Base-by-base conservation (phyloP, 2,329 filamentous ascomycete genomes). In the Aspergillus clavatus region DNA sequence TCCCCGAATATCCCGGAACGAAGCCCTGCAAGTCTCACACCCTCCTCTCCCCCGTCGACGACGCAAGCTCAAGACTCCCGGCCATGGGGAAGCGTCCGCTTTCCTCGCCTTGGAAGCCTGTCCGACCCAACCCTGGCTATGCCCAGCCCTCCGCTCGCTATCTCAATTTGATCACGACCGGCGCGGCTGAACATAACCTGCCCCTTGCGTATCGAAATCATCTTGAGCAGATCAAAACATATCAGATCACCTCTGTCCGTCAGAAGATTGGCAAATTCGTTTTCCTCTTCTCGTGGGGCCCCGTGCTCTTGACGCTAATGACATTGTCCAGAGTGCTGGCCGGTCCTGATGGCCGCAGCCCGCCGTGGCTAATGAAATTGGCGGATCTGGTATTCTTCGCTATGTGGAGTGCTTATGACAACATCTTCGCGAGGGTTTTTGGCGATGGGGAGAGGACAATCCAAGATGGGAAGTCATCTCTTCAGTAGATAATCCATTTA, bases 61-160 rank as follows among this genome's bases (percentile, higher is more conserved):
- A 55, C 11, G 43, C 29, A 53, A 46, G 27, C 19, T 19, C 19
- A 14, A 14, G 45, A 43, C 16, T 29, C 28, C 14, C 22, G n/a
- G 11, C 16, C 12, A 41, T n/a, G 6, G 24, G 7, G 12, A 40
- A 7, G 19, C 28, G 14, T 4, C 40, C 33, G 18, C 26, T 43
- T n/a, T 8, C 35, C 29, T 38, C 43, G 24, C 39, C 37, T 22
- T 39, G 38, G 7, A 31, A 21, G 6, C 73, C 75, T 28, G 61
- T 74, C 21, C 81, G 88, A 5, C 82, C 83, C 0, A 77, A 85
- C 42, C 77, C 82, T 1, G 76, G 77, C 46, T 89, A 91, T 58
- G 86, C 89, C 0, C 88, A 96, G 67, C 79, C 93, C 0, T 95
- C 88, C 2, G 75, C 81, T 35, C 83, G 93, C 10, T 97, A 98